Evolutionary conservation across 2,329 filamentous ascomycete species (phyloP).

Genomic region (Curvularia eragrostidis): DNA sequence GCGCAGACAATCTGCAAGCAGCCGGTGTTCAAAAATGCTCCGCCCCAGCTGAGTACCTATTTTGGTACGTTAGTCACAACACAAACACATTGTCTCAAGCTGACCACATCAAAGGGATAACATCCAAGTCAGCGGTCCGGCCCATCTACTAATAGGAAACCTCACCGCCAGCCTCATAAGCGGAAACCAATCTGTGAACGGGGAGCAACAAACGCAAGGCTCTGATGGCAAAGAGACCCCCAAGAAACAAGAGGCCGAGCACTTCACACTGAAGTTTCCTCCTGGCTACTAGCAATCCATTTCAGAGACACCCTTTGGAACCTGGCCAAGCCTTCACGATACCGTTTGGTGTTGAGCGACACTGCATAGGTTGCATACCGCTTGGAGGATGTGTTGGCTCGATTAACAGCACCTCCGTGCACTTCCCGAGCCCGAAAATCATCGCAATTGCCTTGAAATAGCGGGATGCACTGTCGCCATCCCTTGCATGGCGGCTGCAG

Average conservation of each 20-base stretch:
- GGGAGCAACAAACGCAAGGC: conserved; percentile 24
- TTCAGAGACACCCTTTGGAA: conserved; percentile 26
- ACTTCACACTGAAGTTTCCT: conserved; percentile 43
- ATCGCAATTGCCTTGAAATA: conserved; percentile 27
- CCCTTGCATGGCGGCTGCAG: conserved; percentile 45
- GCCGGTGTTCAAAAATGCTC: conserved; percentile 39
- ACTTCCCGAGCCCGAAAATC: conserved; percentile 25
- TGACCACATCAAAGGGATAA: conserved; percentile 45
- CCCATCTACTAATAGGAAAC: conserved; percentile 46
- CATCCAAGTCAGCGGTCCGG: conserved; percentile 43
- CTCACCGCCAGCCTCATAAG: conserved; percentile 45
- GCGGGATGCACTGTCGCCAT: conserved; percentile 34
- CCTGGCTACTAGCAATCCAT: conserved; percentile 39
- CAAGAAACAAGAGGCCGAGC: conserved; percentile 19
- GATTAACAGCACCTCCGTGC: conserved; percentile 19
- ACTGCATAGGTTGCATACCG: conserved; percentile 11
- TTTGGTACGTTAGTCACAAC: conserved; percentile 40
- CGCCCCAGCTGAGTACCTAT: conserved; percentile 42
- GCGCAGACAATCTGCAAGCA: conserved; percentile 33
- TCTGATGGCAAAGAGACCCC: conserved; percentile 24
- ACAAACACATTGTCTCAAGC: conserved; percentile 44
- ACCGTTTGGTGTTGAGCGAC: neutral
- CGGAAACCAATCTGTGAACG: conserved; percentile 42
- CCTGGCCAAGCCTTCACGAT: conserved; percentile 17
- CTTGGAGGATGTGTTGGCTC: conserved; percentile 5